phyloP scores from a whole-genome alignment of 2,329 filamentous ascomycete genomes.

The Trichoderma gracile region DNA sequence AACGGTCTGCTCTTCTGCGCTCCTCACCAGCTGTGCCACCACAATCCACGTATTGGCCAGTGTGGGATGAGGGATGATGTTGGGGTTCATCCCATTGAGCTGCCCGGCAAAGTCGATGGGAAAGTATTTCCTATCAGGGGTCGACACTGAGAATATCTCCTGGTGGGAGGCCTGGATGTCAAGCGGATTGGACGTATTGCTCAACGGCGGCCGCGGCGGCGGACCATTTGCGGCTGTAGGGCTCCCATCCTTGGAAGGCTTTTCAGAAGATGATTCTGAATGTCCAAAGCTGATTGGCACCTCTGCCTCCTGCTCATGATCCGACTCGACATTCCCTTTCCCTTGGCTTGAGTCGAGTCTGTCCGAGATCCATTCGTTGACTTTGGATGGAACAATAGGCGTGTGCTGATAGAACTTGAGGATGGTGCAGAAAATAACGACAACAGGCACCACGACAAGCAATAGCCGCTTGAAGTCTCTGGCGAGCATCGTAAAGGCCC shows the following conservation, averaged over 20 bases:
- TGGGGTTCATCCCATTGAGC: conserved; percentile 52
- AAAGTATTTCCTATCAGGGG: conserved; percentile 50
- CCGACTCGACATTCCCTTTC: background rate
- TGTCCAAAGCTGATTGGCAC: background rate
- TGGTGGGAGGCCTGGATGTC: conserved; percentile 32
- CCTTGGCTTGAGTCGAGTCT: background rate
- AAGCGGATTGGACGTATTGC: background rate
- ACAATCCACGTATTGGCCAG: conserved; percentile 52
- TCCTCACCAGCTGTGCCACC: conserved; percentile 48
- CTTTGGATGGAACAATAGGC: background rate
- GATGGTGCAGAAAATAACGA: conserved; percentile 37
- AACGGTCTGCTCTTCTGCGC: conserved; percentile 31
- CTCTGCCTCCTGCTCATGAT: background rate
- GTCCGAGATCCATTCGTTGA: conserved; percentile 11
- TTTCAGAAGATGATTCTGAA: background rate
- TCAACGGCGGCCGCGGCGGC: background rate
- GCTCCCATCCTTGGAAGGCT: background rate
- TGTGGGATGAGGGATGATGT: conserved; percentile 57
- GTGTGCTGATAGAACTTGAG: conserved; percentile 30
- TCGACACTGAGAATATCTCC: conserved; percentile 51
- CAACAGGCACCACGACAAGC: conserved; percentile 36
- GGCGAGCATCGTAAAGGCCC: conserved; percentile 35
- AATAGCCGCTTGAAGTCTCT: conserved; percentile 37
- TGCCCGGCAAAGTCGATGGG: conserved; percentile 47
- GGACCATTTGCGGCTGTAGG: background rate